Base-by-base conservation (phyloP, 2,329 filamentous ascomycete genomes). In the Apiospora koreana region DNA sequence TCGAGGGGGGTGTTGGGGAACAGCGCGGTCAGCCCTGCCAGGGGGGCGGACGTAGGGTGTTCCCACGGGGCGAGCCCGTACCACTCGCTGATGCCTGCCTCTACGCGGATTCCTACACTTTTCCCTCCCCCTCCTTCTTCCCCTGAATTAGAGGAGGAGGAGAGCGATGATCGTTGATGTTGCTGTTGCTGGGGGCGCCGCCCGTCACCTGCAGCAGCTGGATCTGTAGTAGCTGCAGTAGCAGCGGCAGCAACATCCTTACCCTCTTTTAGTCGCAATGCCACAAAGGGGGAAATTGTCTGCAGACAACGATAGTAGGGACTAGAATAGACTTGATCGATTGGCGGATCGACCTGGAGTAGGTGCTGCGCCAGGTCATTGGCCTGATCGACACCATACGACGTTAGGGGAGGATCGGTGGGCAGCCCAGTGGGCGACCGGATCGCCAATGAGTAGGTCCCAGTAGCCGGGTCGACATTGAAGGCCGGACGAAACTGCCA, bases 231-330 rank as follows among this genome's bases (percentile, higher is more conserved):
- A 4, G 35, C n/a, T 23, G 18, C 31, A 16, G 35, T 35, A 35
- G 3, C 35, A 4, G 35, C n/a, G 10, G 18, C 31, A 16, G 35
- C n/a, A 31, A 10, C 16, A 41, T 31, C 43, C 9, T 43, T 43
- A 12, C 75, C 69, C 18, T 73, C 58, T 71, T 70, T 77, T 74
- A 80, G 77, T 67, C 89, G 83, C 35, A 35, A 35, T 14, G 83
- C 80, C 66, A 91, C 84, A 75, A 91, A 91, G 0, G 94, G 94
- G 65, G 87, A 85, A 68, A 97, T 89, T 1, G 94, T 97, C 82
- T 97, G 93, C 54, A 97, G 84, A 78, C 94, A 97, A 73, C 94
- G 89, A 80, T 96, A 97, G 82, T 94, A 97, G 0, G 94, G 93
- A 72, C 92, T 94, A 42, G 90, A 93, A 83, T 97, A 98, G 74